Evolutionary conservation across 768 basidiomycete species (phyloP), one percentile per base, ranked within the genome.

Genomic region (Auriscalpium microsporum): DNA sequence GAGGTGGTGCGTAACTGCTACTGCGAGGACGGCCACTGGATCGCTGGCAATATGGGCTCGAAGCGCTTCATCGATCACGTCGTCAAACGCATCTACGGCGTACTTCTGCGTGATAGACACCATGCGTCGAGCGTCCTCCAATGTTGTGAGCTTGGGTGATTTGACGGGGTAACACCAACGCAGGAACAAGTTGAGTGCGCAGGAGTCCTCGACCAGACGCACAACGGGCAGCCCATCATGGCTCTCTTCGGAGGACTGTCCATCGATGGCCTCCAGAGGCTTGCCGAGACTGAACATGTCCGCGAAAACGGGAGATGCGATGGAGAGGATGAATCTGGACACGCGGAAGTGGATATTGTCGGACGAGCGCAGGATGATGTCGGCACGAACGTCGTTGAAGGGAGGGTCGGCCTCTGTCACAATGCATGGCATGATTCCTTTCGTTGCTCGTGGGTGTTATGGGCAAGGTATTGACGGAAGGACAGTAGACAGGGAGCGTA

Each of bases 261-360:
- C 28, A 28, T 28, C 13, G 8, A 8, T 14, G 13, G 40, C 40
- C 13, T 42, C 40, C 13, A 42, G 4, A 17, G 67, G 58, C 28
- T 71, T 65, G 4, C 67, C 65, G n/a, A 48, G 14, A 19, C 17
- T 48, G 46, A 50, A 36, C 28, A 50, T 33, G 35, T 21, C 38
- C 13, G n/a, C 36, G 34, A 55, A 47, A 8, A 50, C 17, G 23
- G 28, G 33, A 2, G 54, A 55, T 13, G 54, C 54, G 11, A 36
- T 23, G 19, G 33, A 8, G 13, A 61, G n/a, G 14, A 61, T 48
- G 23, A 51, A 13, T 13, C 33, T 45, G 51, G 55, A 56, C 1
- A 56, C 53, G 6, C 34, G 53, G 21, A 57, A 61, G 7, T 52
- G 33, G 14, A 53, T 28, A 16, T 46, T 50, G 37, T 61, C 59